These are phyloP conservation scores for Mortierella sp. DNA, from an alignment of 371 early-diverging fungal genomes.

Conservation along the genomic window DNA sequence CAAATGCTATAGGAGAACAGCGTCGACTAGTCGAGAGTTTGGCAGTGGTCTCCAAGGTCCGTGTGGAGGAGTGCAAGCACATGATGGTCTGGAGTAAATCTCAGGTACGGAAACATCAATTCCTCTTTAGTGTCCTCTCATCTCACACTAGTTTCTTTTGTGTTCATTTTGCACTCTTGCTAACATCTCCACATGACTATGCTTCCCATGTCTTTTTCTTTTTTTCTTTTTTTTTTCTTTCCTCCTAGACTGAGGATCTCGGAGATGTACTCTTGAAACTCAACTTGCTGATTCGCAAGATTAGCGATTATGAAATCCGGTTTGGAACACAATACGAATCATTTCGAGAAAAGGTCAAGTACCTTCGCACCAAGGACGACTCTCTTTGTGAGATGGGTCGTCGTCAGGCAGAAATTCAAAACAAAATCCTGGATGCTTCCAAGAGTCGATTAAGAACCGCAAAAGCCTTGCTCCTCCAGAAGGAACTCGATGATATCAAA, in stretches of 20 bases:
- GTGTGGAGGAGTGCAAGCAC: slow-evolving; percentile 57
- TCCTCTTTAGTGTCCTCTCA: neutral
- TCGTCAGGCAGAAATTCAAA: slow-evolving; percentile 44
- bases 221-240: slow-evolving; percentile 9
- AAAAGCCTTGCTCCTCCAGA: slow-evolving; percentile 37
- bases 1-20: slow-evolving; percentile 54
- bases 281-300: slow-evolving; percentile 54
- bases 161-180: neutral
- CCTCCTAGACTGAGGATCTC: slow-evolving; percentile 41
- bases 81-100: slow-evolving; percentile 55
- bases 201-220: no score
- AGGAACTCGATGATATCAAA: slow-evolving; percentile 47
- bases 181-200: no score
- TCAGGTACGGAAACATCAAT: slow-evolving; percentile 26
- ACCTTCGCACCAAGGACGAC: slow-evolving; percentile 55
- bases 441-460: slow-evolving; percentile 40
- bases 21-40: slow-evolving; percentile 47
- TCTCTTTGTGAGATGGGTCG: slow-evolving; percentile 56
- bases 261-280: slow-evolving; percentile 53
- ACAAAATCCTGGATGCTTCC: slow-evolving; percentile 46
- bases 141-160: neutral
- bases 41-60: slow-evolving; percentile 49
- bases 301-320: slow-evolving; percentile 53
- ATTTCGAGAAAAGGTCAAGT: slow-evolving; percentile 55
- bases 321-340: slow-evolving; percentile 50